Evolutionary conservation across 2,329 filamentous ascomycete species (phyloP), one percentile per base, ranked within the genome.

Genomic region (Dactylellina cionopaga): DNA sequence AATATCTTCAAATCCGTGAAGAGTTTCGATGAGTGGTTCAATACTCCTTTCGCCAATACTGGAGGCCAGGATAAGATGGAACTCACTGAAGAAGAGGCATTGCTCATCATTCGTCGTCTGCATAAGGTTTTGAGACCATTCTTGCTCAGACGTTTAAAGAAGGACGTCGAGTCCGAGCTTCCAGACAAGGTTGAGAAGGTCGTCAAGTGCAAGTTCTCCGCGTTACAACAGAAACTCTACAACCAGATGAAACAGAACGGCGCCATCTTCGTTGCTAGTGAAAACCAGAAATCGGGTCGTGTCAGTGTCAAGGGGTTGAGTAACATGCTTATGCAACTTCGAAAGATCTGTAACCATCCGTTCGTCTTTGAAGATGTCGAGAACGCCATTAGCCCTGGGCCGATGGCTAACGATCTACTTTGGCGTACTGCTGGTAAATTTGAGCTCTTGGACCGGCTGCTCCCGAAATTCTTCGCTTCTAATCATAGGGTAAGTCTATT

Each of bases 1-100:
- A 98, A 92, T 77, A 99, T 99, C 76, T 99, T 99, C 89, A 99
- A 99, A 81, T 98, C 95, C 1, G 92, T 94, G 74, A 97, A 95
- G 80, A 98, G 94, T 1, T 99, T 99, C 79, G 95, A 99, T 80
- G 95, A 99, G 81, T 99, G 95, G 95, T 99, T 99, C 88, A 99
- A 98, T 80, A 99, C 95, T 24, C 95, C 95, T 0, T 99, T 99
- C 80, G 95, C 95, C 76, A 99, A 99, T 80, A 99, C 95, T 3
- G 95, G 95, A 81, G 89, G 92, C 39, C 94, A 98, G 82, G 95
- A 99, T 81, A 96, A 95, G 84, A 99, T 99, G 91, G 94, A 98
- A 79, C 85, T 99, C 74, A 96, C 91, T 10, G 95, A 99, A 95
- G 95, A 99, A 95, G 95, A 99, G 82, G 92, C 96, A 80, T 88